A percentile compares a stretch with the other conserved stretches of the same genome.
These are phyloP conservation scores for Fusarium nygamai DNA, from an alignment of 2,329 filamentous ascomycete species.

Conservation along the genomic window DNA sequence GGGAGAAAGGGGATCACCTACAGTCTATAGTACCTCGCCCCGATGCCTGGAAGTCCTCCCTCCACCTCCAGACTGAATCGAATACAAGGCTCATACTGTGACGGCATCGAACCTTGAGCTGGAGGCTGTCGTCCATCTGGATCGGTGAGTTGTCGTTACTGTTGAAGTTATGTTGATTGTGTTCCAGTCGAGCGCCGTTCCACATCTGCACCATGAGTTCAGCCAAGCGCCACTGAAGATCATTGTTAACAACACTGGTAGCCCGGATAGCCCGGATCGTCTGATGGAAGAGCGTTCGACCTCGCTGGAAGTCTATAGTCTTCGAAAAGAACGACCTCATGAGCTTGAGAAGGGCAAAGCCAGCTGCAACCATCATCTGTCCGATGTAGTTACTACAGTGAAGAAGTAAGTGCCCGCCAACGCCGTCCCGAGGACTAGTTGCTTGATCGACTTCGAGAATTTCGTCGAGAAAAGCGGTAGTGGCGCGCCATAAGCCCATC, in stretches of 20 bases:
- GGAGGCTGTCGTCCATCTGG: conserved; percentile 74
- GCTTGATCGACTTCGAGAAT: conserved; percentile 65
- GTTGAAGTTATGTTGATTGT: conserved; percentile 57
- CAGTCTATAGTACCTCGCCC: conserved; percentile 76
- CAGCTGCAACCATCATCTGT: conserved; percentile 85
- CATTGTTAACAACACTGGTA: conserved; percentile 80
- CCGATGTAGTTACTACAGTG: conserved; percentile 81
- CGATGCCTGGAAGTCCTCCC: conserved; percentile 79
- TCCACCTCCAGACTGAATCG: conserved; percentile 87
- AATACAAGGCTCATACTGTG: conserved; percentile 89
- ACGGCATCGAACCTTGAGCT: conserved; percentile 83
- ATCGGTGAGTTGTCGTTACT: conserved; percentile 60
- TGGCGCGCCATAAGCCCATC: conserved; percentile 78
- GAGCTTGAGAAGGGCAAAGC: conserved; percentile 80
- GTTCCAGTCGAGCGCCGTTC: conserved; percentile 72
- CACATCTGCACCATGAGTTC: conserved; percentile 91
- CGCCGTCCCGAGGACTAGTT: conserved; percentile 56
- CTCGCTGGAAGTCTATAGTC: conserved; percentile 75
- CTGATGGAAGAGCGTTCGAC: conserved; percentile 74
- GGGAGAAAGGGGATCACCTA: conserved; percentile 55
- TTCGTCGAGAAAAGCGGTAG: conserved; percentile 74
- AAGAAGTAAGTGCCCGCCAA: conserved; percentile 65
- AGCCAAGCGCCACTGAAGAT: conserved; percentile 80
- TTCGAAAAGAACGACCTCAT: conserved; percentile 80
- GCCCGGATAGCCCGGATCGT: conserved; percentile 76